Conservation (phyloP, 441 rosid genomes). For the Euphorbia celastroides region DNA sequence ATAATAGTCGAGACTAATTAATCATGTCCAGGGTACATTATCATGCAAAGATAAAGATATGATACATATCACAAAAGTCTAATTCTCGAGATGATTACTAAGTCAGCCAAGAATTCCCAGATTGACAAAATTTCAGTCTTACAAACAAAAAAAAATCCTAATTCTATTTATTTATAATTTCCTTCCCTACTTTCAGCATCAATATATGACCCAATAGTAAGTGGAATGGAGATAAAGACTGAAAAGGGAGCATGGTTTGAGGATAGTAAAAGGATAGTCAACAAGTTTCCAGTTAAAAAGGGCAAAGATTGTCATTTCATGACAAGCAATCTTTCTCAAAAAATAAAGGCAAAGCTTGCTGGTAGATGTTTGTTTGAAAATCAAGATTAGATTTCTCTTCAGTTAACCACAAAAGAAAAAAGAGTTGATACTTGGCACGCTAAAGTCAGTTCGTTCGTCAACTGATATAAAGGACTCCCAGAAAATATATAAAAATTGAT, state of each 20-base stretch:
- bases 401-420: background rate
- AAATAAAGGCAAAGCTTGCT: background rate
- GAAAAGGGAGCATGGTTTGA: background rate
- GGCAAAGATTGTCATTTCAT: background rate
- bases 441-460: background rate
- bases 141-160: background rate
- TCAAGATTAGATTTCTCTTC: background rate
- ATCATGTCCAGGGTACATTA: background rate
- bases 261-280: background rate
- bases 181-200: background rate
- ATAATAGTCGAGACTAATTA: background rate
- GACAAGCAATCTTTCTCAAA: slow-evolving; percentile 3
- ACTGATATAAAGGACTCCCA: background rate
- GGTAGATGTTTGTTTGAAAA: background rate
- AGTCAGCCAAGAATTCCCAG: background rate
- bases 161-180: background rate
- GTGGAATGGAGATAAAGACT: background rate
- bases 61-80: background rate
- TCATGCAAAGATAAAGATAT: background rate
- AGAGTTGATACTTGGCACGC: background rate
- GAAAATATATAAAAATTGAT: background rate
- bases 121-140: background rate
- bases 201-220: background rate
- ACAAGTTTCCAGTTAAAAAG: background rate
- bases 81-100: background rate